These are phyloP conservation scores for Candida taoyuanica DNA, from an alignment of 805 yeast genomes.

Conservation along the genomic window DNA sequence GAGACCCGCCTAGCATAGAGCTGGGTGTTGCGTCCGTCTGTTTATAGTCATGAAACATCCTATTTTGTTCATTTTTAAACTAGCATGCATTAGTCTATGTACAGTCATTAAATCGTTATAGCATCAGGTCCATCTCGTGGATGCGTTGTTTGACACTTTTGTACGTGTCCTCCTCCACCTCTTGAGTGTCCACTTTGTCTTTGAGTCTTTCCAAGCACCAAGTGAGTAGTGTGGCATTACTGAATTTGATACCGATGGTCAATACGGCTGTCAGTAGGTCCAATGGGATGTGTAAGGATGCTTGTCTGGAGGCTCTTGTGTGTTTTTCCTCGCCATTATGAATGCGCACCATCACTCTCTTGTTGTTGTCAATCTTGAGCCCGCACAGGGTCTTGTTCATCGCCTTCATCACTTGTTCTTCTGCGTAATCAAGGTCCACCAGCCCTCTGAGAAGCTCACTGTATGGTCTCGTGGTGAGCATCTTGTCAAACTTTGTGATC, in stretches of 20 bases:
- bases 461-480: slow-evolving; percentile 4
- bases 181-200: neutral
- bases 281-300: slow-evolving; percentile 8
- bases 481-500: neutral
- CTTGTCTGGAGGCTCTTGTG: neutral
- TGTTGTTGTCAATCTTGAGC: neutral
- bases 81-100: too few relatives aligned
- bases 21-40: too few relatives aligned
- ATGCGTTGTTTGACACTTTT: neutral
- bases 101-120: too few relatives aligned
- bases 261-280: slow-evolving; percentile 9
- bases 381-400: slow-evolving; percentile 7
- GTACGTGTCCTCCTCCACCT: neutral
- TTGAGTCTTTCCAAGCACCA: slow-evolving; percentile 12
- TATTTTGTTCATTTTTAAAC: too few relatives aligned
- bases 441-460: slow-evolving; percentile 7
- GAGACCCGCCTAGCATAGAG: too few relatives aligned
- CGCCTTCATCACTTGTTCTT: slow-evolving; percentile 5
- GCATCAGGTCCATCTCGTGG: too few relatives aligned
- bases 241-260: slow-evolving; percentile 8
- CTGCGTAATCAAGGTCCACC: slow-evolving; percentile 4
- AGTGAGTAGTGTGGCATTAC: slow-evolving; percentile 7
- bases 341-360: neutral
- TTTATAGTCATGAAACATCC: too few relatives aligned
- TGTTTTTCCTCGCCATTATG: slow-evolving; percentile 1